Evolutionary conservation across 805 yeast species (phyloP).

Genomic region (Candida cerambycidarum): DNA sequence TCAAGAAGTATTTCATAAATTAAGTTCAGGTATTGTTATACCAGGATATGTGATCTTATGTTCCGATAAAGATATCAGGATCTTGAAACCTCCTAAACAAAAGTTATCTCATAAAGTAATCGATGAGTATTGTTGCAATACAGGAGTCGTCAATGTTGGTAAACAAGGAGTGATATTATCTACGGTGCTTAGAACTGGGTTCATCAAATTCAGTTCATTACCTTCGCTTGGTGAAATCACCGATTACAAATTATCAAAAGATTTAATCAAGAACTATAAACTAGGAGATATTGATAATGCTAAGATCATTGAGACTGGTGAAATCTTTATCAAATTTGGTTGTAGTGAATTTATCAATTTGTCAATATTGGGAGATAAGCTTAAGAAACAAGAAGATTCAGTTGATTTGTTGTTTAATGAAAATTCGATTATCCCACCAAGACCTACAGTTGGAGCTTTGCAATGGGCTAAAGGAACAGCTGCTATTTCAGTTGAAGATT

Average conservation of each 20-base stretch:
- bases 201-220: conserved; percentile 48
- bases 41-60: conserved; percentile 61
- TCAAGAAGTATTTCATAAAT: conserved; percentile 52
- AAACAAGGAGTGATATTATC: conserved; percentile 48
- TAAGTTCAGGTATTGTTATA: conserved; percentile 60
- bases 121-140: conserved; percentile 43
- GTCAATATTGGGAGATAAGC: conserved; percentile 20
- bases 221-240: conserved; percentile 65
- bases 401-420: conserved; percentile 70
- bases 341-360: conserved; percentile 43
- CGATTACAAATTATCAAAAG: conserved; percentile 39
- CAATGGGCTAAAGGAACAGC: conserved; percentile 84
- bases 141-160: conserved; percentile 51
- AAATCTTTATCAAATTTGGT: conserved; percentile 55
- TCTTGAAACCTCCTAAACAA: conserved; percentile 57
- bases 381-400: conserved; percentile 18
- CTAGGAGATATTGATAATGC: conserved; percentile 23
- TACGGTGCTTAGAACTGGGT: conserved; percentile 45
- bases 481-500: conserved; percentile 58
- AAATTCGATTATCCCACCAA: conserved; percentile 62
- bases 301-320: conserved; percentile 50
- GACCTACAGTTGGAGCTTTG: conserved; percentile 77
- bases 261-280: conserved; percentile 21
- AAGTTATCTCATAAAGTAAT: conserved; percentile 65
- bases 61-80: conserved; percentile 60